Conservation (phyloP, 257 asterid genomes). For the Jacaranda copaia region DNA sequence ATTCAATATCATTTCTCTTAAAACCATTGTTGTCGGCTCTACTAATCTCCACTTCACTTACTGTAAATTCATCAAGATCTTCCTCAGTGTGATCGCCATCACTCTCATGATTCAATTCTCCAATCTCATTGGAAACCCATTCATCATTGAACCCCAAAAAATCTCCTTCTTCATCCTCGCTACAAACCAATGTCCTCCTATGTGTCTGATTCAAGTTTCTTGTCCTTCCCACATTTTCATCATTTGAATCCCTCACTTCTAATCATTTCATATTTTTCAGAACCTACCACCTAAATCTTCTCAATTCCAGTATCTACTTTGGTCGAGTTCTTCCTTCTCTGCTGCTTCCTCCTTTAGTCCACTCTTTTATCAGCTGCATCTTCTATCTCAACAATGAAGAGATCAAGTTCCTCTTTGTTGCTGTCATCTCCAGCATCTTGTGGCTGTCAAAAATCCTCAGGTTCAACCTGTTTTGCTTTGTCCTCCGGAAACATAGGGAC, state of each 20-base stretch:
- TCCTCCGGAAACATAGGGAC: slow-evolving; percentile 87
- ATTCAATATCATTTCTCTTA: slow-evolving; percentile 44
- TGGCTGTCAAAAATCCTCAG: slow-evolving; percentile 47
- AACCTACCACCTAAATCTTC: slow-evolving; percentile 67
- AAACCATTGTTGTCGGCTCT: slow-evolving; percentile 42
- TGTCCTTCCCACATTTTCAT: slow-evolving; percentile 52
- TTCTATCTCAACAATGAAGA: slow-evolving; percentile 95
- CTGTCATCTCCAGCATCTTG: slow-evolving; percentile 76
- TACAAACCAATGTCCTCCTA: slow-evolving; percentile 45
- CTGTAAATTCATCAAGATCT: slow-evolving; percentile 34
- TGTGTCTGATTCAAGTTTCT: slow-evolving; percentile 53
- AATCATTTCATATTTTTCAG: slow-evolving; percentile 38
- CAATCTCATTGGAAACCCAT: slow-evolving; percentile 51
- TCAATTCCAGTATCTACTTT: slow-evolving; percentile 77
- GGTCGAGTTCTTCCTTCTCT: slow-evolving; percentile 76
- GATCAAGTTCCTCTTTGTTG: slow-evolving; percentile 96
- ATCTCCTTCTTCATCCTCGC: slow-evolving; percentile 55
- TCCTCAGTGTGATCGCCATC: slow-evolving; percentile 47
- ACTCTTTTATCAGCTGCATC: slow-evolving; percentile 94
- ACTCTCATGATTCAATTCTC: too few species aligned
- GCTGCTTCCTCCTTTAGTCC: slow-evolving; percentile 95
- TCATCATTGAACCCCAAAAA: slow-evolving; percentile 46
- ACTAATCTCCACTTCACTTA: slow-evolving; percentile 30
- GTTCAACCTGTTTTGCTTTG: slow-evolving; percentile 41
- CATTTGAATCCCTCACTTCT: slow-evolving; percentile 61